A percentile compares a stretch with the other conserved stretches of the same genome.
phyloP scores from a whole-genome alignment of 148 eudicot genomes.

The Nepenthes mirabilis region DNA sequence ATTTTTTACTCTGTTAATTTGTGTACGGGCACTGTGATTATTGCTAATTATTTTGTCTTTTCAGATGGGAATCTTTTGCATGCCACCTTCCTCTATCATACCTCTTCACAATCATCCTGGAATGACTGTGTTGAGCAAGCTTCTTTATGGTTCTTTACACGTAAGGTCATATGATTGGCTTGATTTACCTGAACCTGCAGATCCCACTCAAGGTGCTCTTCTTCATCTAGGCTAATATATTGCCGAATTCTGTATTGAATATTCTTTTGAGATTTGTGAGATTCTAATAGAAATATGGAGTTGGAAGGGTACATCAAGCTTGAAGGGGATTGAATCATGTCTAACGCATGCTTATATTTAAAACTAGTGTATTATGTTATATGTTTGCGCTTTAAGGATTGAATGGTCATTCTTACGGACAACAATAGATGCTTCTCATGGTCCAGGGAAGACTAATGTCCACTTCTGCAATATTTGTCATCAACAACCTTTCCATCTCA shows the following conservation, averaged over 20 bases:
- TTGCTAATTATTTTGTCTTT: constrained; percentile 3
- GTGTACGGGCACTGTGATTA: background rate
- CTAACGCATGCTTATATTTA: too few species aligned
- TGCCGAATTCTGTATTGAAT: background rate
- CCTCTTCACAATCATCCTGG: constrained; percentile 99
- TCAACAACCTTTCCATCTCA: too few species aligned
- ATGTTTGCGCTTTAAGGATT: too few species aligned
- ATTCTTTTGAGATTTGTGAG: too few species aligned
- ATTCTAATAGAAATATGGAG: background rate
- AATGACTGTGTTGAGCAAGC: constrained; percentile 98
- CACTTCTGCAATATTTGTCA: too few species aligned
- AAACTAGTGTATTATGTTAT: too few species aligned
- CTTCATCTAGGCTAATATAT: background rate
- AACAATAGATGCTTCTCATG: too few species aligned
- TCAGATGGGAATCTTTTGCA: constrained; percentile 93
- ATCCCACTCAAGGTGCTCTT: constrained; percentile 48
- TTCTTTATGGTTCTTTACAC: constrained; percentile 72
- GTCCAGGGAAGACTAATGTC: too few species aligned
- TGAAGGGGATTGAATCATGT: too few species aligned
- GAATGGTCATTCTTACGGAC: too few species aligned
- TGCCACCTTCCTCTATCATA: constrained; percentile 88
- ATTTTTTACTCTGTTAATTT: background rate
- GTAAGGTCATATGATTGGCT: constrained; percentile 91
- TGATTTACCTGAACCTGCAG: constrained; percentile 51
- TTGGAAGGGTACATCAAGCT: background rate